phyloP scores from a whole-genome alignment of 345 rosid species.

The Bretschneidera sinensis region DNA sequence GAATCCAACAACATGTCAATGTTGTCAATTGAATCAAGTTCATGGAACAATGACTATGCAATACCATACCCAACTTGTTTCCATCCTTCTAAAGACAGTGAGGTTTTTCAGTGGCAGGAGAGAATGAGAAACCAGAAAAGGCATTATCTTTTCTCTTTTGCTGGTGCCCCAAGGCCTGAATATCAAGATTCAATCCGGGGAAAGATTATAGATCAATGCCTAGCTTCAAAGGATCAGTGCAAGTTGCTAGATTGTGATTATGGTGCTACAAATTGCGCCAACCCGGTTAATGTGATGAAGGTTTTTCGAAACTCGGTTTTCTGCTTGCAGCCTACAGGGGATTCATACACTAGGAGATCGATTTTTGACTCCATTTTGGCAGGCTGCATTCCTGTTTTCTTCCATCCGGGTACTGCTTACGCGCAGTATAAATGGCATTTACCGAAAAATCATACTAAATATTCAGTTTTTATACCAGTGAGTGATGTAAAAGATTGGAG shows the following conservation, averaged over 20 bases:
- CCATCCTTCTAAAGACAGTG: slow-evolving; percentile 43
- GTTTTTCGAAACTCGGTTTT: slow-evolving; percentile 51
- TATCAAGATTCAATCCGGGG: slow-evolving; percentile 47
- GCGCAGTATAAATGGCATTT: slow-evolving; percentile 62
- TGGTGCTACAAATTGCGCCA: slow-evolving; percentile 42
- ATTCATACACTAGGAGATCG: slow-evolving; percentile 61
- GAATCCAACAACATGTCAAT: slow-evolving; percentile 57
- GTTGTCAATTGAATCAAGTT: slow-evolving; percentile 56
- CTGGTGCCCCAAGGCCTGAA: slow-evolving; percentile 61
- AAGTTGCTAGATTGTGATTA: slow-evolving; percentile 51
- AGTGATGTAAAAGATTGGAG: slow-evolving; percentile 32
- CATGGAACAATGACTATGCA: slow-evolving; percentile 64
- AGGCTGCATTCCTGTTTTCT: slow-evolving; percentile 64
- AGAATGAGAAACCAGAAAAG: slow-evolving; percentile 35
- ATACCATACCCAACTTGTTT: slow-evolving; percentile 61
- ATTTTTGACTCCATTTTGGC: slow-evolving; percentile 58
- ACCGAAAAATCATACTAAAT: slow-evolving; percentile 36
- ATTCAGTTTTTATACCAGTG: slow-evolving; percentile 52
- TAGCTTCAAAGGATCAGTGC: slow-evolving; percentile 36
- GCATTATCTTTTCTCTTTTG: slow-evolving; percentile 48
- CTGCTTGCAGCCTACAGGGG: slow-evolving; percentile 66
- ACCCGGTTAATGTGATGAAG: slow-evolving; percentile 56
- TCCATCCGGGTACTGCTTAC: slow-evolving; percentile 61
- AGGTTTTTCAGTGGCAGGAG: slow-evolving; percentile 50
- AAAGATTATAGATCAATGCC: slow-evolving; percentile 57